A percentile compares a stretch with the other conserved stretches of the same genome.
Conservation (phyloP, 202 grass and related monocot genomes). For the Dendrocalamus latiflorus region DNA sequence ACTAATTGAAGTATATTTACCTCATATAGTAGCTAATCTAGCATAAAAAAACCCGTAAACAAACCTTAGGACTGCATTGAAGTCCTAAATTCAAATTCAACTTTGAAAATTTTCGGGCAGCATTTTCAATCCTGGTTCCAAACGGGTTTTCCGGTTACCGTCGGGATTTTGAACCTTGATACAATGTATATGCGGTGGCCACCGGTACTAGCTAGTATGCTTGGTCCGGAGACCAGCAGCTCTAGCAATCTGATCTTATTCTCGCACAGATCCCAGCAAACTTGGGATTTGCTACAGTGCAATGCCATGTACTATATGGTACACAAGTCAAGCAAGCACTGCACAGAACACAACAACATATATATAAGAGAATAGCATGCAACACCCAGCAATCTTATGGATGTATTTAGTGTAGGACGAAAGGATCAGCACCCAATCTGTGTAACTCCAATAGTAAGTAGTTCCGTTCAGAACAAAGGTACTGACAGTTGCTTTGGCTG, state of each 20-base stretch:
- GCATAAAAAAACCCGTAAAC: no score
- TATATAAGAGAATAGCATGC: no score
- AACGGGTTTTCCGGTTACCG: no score
- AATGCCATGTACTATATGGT: background rate
- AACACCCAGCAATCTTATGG: background rate
- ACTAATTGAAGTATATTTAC: no score
- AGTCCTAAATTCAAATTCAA: no score
- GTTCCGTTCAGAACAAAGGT: background rate
- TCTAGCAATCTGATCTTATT: background rate
- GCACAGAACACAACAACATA: background rate
- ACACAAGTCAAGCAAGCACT: background rate
- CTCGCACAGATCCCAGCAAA: background rate
- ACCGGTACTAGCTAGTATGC: background rate
- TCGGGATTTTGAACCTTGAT: no score
- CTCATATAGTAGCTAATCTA: no score
- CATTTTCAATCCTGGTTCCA: no score
- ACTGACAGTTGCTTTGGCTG: no score
- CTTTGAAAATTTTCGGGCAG: no score
- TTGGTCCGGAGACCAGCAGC: background rate
- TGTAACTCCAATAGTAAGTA: background rate
- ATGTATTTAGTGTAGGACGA: background rate
- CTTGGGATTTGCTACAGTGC: background rate
- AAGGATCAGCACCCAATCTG: background rate
- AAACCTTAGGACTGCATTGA: no score
- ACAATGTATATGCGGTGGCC: no score